Evolutionary conservation across 192 early-diverging fungal species (phyloP), one percentile per base, ranked within the genome.

Genomic region (Linderina pennispora): DNA sequence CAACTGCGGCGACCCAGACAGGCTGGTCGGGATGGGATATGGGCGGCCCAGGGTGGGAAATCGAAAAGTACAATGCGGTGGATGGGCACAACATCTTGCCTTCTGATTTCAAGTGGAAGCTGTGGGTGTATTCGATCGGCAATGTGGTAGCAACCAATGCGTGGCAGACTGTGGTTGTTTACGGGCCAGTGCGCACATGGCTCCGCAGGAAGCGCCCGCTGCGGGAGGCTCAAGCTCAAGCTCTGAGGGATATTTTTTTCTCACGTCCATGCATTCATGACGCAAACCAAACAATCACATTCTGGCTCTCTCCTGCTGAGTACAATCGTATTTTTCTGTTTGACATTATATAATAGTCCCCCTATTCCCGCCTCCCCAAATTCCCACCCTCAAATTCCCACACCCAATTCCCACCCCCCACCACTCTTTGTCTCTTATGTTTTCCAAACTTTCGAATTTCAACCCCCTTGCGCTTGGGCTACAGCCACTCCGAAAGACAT

Each of bases 1-100:
- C 50, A 88, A 88, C 65, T 88, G 86, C 55, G 86, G 86, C 24
- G 69, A 34, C 21, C 38, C 38, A 26, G 20, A 20, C 40, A 37
- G 52, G 53, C 16, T 35, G 48, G 33, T 43, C 71, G 41, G 42
- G 62, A 48, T 19, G 28, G 28, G 36, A 40, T 46, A n/a, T n/a
- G n/a, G n/a, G n/a, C 25, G 43, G 32, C 25, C 55, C 65, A 23
- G 31, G 34, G n/a, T 62, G 51, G 22, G n/a, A 59, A 19, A 45
- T 80, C 45, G 68, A 64, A 54, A 48, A 42, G n/a, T 87, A 78
- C 62, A 80, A 83, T 40, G 67, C 62, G 18, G 49, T 54, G 23
- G 34, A 56, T 15, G 83, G 83, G 13, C 80, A 82, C 49, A 60
- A 46, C 45, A 23, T 60, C 8, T 62, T 85, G 37, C 83, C 83